Evolutionary conservation across 1,139 yeast genomes (phyloP).

Genomic region (Taiozyma onychis): DNA sequence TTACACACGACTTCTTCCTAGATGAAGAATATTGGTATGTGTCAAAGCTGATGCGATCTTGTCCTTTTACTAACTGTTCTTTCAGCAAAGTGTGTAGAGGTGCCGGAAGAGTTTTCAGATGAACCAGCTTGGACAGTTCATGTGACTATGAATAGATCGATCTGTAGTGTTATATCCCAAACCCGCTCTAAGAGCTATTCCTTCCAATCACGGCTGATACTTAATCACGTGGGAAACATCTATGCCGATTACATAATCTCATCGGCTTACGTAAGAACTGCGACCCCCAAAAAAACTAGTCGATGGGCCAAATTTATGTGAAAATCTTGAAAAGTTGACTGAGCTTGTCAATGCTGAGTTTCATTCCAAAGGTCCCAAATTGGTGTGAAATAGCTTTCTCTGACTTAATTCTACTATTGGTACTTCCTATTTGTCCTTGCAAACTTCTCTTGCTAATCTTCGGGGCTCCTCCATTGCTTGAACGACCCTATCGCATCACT

Average conservation of each 20-base stretch:
- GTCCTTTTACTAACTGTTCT: neutral
- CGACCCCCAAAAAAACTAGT: neutral
- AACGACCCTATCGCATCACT: too few species aligned
- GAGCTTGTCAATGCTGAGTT: neutral
- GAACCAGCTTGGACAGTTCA: neutral
- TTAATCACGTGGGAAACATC: neutral
- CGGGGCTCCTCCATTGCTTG: neutral
- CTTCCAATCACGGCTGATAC: neutral
- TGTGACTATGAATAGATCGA: neutral
- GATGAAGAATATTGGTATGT: slow-evolving; percentile 3
- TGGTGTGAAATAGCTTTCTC: neutral
- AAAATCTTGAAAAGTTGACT: neutral
- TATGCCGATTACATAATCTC: neutral
- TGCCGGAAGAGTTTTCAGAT: slow-evolving; percentile 45
- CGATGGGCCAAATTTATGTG: neutral
- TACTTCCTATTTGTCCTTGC: neutral
- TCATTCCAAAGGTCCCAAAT: neutral
- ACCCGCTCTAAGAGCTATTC: too few species aligned
- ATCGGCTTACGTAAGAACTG: neutral
- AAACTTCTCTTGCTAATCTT: neutral
- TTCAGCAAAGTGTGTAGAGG: slow-evolving; percentile 56
- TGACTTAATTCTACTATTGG: neutral
- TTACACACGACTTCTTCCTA: slow-evolving; percentile 31
- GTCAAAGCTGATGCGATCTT: neutral
- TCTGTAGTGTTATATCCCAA: neutral